Base-by-base conservation (phyloP, 2,329 filamentous ascomycete genomes). In the Pseudopithomyces chartarum region DNA sequence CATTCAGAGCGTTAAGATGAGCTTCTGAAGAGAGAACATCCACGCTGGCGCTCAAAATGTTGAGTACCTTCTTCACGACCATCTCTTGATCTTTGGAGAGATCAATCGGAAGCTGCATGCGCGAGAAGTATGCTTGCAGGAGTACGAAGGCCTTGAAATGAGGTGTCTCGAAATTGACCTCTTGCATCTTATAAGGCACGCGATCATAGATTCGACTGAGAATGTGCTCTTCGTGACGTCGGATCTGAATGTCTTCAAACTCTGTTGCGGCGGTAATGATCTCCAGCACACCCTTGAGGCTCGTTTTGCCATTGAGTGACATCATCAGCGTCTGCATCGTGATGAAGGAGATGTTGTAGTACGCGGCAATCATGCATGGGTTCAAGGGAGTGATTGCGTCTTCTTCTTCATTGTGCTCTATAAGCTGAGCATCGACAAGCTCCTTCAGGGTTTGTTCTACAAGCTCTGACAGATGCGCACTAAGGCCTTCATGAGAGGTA, bases 101-200 rank as follows among this genome's bases (percentile, higher is more conserved):
- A 77, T 99, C 95, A 58, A 97, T 91, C 1, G 95, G 94, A 54
- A 99, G 83, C 76, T 97, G 92, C 92, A 99, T 96, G 55, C 96
- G 86, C 5, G 93, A 96, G 78, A 99, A 99, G 78, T 99, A 95
- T 2, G 95, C 95, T 75, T 99, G 95, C 6, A 99, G 83, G 45
- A 99, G 84, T n/a, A 98, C 91, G 71, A 98, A 97, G 0, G 94
- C 90, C 80, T 99, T 99, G 84, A 98, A 98, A 73, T 98, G 92
- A 1, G 95, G 92, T n/a, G 92, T 95, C 74, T 97, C 92, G 69
- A 89, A 96, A 57, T 87, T 88, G 13, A 87, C 85, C 63, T 97
- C 86, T 0, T 91, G 85, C 89, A 98, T 95, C 83, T 98, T 98
- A 73, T 97, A 94, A 0, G 95, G 95, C 22, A 96, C 85, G 51